Evolutionary conservation across 1,139 yeast species (phyloP).

Genomic region (Kodamaea anthophila): DNA sequence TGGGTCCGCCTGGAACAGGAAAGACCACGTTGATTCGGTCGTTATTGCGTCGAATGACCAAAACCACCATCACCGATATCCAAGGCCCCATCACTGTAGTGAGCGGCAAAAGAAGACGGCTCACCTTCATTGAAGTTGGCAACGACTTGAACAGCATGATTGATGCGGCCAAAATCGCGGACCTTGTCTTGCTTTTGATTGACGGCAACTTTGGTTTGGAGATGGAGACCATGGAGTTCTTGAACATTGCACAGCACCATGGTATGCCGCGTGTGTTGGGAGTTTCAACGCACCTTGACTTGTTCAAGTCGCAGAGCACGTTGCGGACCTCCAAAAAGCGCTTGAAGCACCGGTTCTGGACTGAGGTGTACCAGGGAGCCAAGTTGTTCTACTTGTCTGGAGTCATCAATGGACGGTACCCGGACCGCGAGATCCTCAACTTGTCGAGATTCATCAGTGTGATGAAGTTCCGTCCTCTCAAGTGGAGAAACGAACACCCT

Average conservation of each 20-base stretch:
- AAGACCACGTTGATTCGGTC: conserved; percentile 91
- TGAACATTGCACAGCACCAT: conserved; percentile 93
- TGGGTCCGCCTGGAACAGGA: conserved; percentile 99
- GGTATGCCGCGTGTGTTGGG: conserved; percentile 98
- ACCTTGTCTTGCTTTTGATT: conserved; percentile 76
- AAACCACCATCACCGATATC: conserved; percentile 76
- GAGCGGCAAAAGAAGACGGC: conserved; percentile 86
- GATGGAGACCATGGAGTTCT: conserved; percentile 99
- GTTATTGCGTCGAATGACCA: conserved; percentile 81
- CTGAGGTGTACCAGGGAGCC: conserved; percentile 98
- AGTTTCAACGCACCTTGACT: conserved; percentile 90
- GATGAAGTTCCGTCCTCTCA: conserved; percentile 95
- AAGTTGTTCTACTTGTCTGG: conserved; percentile 92
- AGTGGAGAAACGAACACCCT: conserved; percentile 99
- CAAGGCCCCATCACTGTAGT: conserved; percentile 98
- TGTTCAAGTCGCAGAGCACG: conserved; percentile 85
- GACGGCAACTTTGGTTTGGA: conserved; percentile 98
- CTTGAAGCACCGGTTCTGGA: conserved; percentile 94
- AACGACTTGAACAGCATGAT: conserved; percentile 94
- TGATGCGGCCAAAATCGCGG: conserved; percentile 94
- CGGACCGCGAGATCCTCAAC: conserved; percentile 91
- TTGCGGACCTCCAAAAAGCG: conserved; percentile 88
- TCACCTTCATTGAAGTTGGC: conserved; percentile 88
- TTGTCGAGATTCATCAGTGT: conserved; percentile 90
- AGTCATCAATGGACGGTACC: conserved; percentile 94